Base-by-base conservation (phyloP, 345 rosid species). In the Boechera stricta region DNA sequence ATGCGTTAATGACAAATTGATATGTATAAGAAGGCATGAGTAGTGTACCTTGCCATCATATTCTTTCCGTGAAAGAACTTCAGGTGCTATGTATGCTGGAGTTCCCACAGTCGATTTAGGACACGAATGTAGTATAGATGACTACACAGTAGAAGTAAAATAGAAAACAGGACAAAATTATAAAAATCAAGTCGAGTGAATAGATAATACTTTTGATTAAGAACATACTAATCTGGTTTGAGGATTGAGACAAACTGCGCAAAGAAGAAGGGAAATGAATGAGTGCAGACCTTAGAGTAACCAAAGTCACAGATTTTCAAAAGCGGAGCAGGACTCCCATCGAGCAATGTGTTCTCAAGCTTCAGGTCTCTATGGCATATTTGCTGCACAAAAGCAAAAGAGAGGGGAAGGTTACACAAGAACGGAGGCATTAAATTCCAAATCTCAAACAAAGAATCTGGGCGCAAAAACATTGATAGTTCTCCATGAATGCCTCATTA, bases 81-180 rank as follows among this genome's bases (percentile, higher is more conserved):
- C 95, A 0, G 95, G 97, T 69, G 95, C 97, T 54, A 92, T 90
- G 71, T 92, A 92, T n/a, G 97, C 97, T 2, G 93, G 97, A 76
- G 97, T 92, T 81, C 96, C 97, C 72, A 92, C 97, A 0, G 97
- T 90, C 16, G 97, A 92, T 80, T 92, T 90, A 77, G 97, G 97
- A 80, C 90, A 85, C 39, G 97, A 90, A 73, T 92, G 97, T 81
- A 92, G 81, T 47, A 92, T 73, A 63, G 97, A 88, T 39, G 97
- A 92, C 97, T 92, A 49, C 53, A 69, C 64, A 72, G 56, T 5
- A 26, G 33, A 61, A 12, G 5, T 12, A 59, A 59, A 47, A 42
- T 12, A 36, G 18, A 48, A 61, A 65, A 72, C 68, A 64, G 21
- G 75, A 67, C 2, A n/a, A 29, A 18, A 1, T 44, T 64, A 64